A percentile compares a stretch with the other conserved stretches of the same genome.
These are phyloP conservation scores for Microglena sp. DNA, from an alignment of 139 green algal species.

Conservation along the genomic window DNA sequence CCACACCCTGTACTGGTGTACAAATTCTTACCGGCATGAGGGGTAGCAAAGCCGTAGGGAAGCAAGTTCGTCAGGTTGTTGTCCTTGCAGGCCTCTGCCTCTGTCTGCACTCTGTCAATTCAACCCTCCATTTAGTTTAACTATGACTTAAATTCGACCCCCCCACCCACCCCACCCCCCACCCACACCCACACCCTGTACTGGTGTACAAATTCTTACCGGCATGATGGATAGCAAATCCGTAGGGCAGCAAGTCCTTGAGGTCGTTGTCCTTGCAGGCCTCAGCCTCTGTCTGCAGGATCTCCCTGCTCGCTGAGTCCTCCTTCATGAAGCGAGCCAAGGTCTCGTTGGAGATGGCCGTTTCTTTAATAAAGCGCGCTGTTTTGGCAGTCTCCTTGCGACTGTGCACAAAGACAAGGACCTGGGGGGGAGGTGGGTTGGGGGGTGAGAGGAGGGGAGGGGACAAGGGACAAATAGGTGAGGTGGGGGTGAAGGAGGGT, in stretches of 20 bases:
- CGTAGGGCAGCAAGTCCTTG: slow-evolving; percentile 86
- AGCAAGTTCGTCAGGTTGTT: slow-evolving; percentile 81
- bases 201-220: slow-evolving; percentile 6
- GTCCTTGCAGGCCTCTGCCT: slow-evolving; percentile 80
- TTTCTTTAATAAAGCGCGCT: slow-evolving; percentile 78
- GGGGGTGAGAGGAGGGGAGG: too few relatives aligned
- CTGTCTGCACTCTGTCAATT: too few relatives aligned
- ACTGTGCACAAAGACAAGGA: slow-evolving; percentile 96
- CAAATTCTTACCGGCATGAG: slow-evolving; percentile 64
- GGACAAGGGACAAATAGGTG: too few relatives aligned
- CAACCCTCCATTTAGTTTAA: too few relatives aligned
- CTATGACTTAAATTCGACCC: too few relatives aligned
- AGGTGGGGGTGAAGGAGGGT: neutral
- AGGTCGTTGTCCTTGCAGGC: slow-evolving; percentile 73
- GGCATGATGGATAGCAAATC: slow-evolving; percentile 95
- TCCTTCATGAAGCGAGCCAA: slow-evolving; percentile 67
- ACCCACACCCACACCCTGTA: too few relatives aligned
- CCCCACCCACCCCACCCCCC: too few relatives aligned
- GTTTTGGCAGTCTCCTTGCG: slow-evolving; percentile 99
- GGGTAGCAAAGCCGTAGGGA: slow-evolving; percentile 92
- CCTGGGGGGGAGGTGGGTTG: slow-evolving; percentile 31
- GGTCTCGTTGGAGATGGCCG: slow-evolving; percentile 61
- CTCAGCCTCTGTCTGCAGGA: slow-evolving; percentile 81
- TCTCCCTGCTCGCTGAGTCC: slow-evolving; percentile 73
- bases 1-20: too few relatives aligned